Evolutionary conservation across 1,139 yeast species (phyloP).

Genomic region (Geotrichum carabidarum): DNA sequence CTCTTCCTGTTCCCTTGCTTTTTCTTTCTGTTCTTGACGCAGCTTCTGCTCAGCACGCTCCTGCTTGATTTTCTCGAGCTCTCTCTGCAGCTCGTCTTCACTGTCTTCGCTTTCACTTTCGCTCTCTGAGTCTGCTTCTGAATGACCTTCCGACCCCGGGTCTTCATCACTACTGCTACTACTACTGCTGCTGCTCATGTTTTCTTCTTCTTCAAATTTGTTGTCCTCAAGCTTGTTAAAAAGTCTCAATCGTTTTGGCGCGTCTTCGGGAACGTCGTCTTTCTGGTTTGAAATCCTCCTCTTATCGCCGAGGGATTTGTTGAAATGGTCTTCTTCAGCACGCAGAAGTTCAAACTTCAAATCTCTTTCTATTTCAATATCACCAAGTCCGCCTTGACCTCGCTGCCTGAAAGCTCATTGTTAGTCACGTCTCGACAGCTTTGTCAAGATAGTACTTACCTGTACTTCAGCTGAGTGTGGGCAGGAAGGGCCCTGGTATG

Average conservation of each 20-base stretch:
- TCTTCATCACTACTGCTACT: conserved; percentile 22
- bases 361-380: conserved; percentile 7
- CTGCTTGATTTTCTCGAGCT: conserved; percentile 49
- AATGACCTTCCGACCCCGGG: conserved; percentile 27
- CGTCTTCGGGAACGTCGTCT: conserved; percentile 22
- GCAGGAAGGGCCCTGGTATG: conserved; percentile 71
- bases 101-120: conserved; percentile 27
- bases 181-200: conserved; percentile 23
- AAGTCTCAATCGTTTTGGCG: conserved; percentile 24
- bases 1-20: conserved; percentile 35
- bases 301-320: conserved; percentile 8
- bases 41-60: conserved; percentile 41
- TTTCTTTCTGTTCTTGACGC: conserved; percentile 34
- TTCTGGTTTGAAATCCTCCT: conserved; percentile 20
- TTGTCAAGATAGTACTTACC: conserved; percentile 33
- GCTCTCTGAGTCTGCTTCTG: conserved; percentile 27
- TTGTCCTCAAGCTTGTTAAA: conserved; percentile 29
- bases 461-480: conserved; percentile 60
- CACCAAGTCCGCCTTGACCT: conserved; percentile 8
- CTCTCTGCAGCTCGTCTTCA: conserved; percentile 43
- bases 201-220: conserved; percentile 24
- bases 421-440: not conserved
- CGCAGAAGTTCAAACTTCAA: conserved; percentile 10
- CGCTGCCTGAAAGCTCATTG: not conserved
- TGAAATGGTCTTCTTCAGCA: conserved; percentile 13